Evolutionary conservation across 768 basidiomycete genomes (phyloP), one percentile per base, ranked within the genome.

Genomic region (Termitomyces sp.): DNA sequence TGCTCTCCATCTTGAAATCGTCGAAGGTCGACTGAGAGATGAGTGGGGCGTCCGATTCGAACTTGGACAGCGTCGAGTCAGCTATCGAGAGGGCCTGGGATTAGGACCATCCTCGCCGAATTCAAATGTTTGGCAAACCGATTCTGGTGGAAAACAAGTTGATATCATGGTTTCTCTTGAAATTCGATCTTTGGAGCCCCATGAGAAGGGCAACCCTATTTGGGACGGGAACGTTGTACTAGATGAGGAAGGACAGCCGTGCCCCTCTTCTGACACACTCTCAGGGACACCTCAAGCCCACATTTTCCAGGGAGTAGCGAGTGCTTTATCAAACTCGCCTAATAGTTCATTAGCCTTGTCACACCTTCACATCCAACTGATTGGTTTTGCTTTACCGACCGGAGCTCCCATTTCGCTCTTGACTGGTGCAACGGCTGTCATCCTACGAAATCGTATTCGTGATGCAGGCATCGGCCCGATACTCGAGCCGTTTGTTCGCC

Each of bases 1-100:
- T 14, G 83, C 88, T 31, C 78, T 94, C 13, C 92, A 94, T 66
- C 80, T 94, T n/a, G 92, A 94, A 69, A 93, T 94, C 55, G 79
- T 93, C 10, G 90, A 91, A 70, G 82, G 85, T n/a, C 80, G 93
- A 43, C 74, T 94, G 27, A 79, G 76, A 53, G 85, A 90, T 56
- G 92, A 94, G 70, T 94, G 88, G 87, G 79, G 82, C 32, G 89
- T 75, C 32, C 77, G 81, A 46, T 92, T 90, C 65, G 86, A 92
- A 65, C 81, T 93, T 62, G 91, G 92, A 5, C 74, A 72, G 56
- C 83, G 91, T 54, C 81, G 86, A 14, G 92, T 94, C 53, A 88
- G 87, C 71, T 94, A 89, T 72, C 83, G 92, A 18, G 92, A 94
- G 69, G 79, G 76, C 14, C 67, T 74, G 50, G 79, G 79, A 0